phyloP scores from a whole-genome alignment of 805 yeast genomes.

The Saccharomyces paradoxus region DNA sequence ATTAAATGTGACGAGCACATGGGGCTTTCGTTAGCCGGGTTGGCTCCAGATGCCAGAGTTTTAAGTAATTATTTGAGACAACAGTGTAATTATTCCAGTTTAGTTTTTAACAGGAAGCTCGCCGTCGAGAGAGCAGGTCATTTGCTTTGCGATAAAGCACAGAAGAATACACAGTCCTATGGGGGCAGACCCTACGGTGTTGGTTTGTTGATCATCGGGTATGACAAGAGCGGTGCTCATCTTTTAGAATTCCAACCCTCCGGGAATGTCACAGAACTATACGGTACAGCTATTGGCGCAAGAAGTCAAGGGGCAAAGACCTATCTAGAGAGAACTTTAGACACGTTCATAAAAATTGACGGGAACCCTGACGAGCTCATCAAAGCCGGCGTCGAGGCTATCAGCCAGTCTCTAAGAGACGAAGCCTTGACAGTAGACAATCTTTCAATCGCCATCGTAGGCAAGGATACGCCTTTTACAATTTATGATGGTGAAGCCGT shows the following conservation, averaged over 20 bases:
- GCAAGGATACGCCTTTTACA: constrained; percentile 64
- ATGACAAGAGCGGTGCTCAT: constrained; percentile 92
- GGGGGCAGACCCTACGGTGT: constrained; percentile 98
- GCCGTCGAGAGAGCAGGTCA: constrained; percentile 76
- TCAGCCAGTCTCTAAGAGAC: constrained; percentile 93
- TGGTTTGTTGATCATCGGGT: constrained; percentile 82
- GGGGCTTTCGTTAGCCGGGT: constrained; percentile 93
- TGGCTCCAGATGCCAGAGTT: constrained; percentile 97
- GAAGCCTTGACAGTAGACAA: constrained; percentile 78
- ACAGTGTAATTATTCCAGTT: constrained; percentile 79
- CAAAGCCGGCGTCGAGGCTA: constrained; percentile 78
- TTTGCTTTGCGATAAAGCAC: constrained; percentile 92
- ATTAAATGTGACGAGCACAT: constrained; percentile 86
- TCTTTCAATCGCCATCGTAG: constrained; percentile 90
- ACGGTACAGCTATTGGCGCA: constrained; percentile 95
- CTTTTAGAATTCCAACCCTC: constrained; percentile 92
- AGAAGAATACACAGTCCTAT: constrained; percentile 88
- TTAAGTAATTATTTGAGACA: constrained; percentile 81
- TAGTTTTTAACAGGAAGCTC: constrained; percentile 80
- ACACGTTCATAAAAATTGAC: constrained; percentile 50
- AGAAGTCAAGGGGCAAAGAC: constrained; percentile 98
- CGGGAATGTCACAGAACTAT: constrained; percentile 85
- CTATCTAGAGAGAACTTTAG: constrained; percentile 79
- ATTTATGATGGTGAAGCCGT: constrained; percentile 83
- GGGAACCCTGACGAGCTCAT: constrained; percentile 60